phyloP scores from a whole-genome alignment of 768 basidiomycete species.

The Brasilioporus rufonigricans region DNA sequence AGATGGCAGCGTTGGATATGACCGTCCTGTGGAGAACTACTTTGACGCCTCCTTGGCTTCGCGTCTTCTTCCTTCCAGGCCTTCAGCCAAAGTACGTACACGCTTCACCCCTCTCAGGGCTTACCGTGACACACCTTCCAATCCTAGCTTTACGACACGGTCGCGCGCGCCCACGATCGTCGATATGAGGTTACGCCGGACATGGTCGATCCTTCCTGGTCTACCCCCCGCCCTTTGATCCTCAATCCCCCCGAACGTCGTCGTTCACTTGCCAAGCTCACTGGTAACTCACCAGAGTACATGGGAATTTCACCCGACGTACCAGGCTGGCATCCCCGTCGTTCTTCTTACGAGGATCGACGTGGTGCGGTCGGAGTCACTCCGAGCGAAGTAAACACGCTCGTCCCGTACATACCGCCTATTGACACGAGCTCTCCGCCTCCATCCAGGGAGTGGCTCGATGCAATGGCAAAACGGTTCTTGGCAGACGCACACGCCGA shows the following conservation, averaged over 20 bases:
- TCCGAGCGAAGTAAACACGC: conserved; percentile 27
- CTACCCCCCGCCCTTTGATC: conserved; percentile 9
- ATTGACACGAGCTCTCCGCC: conserved; percentile 20
- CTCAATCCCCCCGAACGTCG: conserved; percentile 15
- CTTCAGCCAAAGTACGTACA: conserved; percentile 17
- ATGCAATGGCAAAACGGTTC: conserved; percentile 11
- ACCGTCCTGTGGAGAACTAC: conserved; percentile 24
- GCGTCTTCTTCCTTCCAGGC: conserved; percentile 11
- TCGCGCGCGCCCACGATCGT: conserved; percentile 28
- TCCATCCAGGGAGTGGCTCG: conserved; percentile 17
- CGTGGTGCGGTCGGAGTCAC: conserved; percentile 22
- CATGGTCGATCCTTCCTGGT: conserved; percentile 12
- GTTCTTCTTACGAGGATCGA: conserved; percentile 25
- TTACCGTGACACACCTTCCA: not conserved
- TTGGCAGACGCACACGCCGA: conserved; percentile 19
- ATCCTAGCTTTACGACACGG: conserved; percentile 29
- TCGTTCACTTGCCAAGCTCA: conserved; percentile 12
- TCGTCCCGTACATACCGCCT: conserved; percentile 24
- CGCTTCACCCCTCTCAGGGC: not conserved
- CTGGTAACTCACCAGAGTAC: conserved; percentile 19
- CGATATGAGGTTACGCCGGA: conserved; percentile 10
- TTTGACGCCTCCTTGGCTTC: conserved; percentile 23
- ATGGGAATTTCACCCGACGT: conserved; percentile 23
- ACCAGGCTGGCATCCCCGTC: conserved; percentile 24
- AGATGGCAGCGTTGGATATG: conserved; percentile 20